These are phyloP conservation scores for Nidularia pulvinata DNA, from an alignment of 768 basidiomycete species.

Conservation along the genomic window DNA sequence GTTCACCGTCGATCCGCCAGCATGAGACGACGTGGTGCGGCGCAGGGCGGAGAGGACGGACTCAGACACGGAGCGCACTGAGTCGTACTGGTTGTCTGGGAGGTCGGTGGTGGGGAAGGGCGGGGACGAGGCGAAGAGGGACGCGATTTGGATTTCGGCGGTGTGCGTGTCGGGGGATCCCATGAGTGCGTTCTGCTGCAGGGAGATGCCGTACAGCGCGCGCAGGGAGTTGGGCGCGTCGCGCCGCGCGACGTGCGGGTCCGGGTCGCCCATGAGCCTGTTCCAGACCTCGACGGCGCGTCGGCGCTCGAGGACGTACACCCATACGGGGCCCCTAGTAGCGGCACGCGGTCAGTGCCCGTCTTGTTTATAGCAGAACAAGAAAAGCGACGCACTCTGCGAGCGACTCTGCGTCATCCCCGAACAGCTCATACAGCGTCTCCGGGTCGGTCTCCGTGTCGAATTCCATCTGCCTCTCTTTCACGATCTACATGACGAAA, in stretches of 20 bases:
- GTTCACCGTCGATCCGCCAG: slow-evolving; percentile 41
- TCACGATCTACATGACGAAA: slow-evolving; percentile 60
- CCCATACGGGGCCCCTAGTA: slow-evolving; percentile 83
- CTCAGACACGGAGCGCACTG: slow-evolving; percentile 44
- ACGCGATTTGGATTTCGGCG: slow-evolving; percentile 80
- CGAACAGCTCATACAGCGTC: slow-evolving; percentile 77
- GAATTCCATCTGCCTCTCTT: slow-evolving; percentile 89
- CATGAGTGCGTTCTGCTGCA: slow-evolving; percentile 66
- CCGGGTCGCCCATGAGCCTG: slow-evolving; percentile 71
- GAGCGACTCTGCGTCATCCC: slow-evolving; percentile 71
- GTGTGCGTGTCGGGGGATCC: slow-evolving; percentile 63
- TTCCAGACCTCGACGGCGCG: slow-evolving; percentile 81
- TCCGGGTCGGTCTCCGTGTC: slow-evolving; percentile 84
- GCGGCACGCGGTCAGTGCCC: background rate
- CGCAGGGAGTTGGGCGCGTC: slow-evolving; percentile 68
- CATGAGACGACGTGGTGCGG: slow-evolving; percentile 33
- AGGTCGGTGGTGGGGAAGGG: slow-evolving; percentile 74
- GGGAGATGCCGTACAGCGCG: slow-evolving; percentile 61
- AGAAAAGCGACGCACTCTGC: slow-evolving; percentile 60
- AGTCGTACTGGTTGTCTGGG: slow-evolving; percentile 36
- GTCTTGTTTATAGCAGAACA: background rate
- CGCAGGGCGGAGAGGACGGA: slow-evolving; percentile 45
- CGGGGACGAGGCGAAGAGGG: slow-evolving; percentile 82
- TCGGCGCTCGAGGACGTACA: slow-evolving; percentile 84
- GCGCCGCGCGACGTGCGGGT: slow-evolving; percentile 54